Evolutionary conservation across 1,284 basidiomycete genomes (phyloP).

Genomic region (Pulchroboletus neoregius): DNA sequence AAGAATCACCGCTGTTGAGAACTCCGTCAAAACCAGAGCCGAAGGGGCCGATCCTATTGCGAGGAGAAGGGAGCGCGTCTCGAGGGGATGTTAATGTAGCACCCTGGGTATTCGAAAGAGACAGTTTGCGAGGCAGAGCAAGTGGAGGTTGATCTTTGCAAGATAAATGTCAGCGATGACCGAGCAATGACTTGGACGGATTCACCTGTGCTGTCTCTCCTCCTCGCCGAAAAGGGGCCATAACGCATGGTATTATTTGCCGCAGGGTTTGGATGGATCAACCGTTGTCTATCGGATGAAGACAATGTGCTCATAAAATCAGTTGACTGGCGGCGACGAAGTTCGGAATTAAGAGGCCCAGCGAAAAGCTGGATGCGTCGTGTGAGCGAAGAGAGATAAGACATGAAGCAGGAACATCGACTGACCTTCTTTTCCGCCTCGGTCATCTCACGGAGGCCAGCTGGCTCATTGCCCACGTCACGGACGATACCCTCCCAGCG

Average conservation of each 20-base stretch:
- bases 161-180: constrained; percentile 14
- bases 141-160: constrained; percentile 46
- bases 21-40: constrained; percentile 68
- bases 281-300: constrained; percentile 57
- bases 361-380: constrained; percentile 57
- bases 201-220: constrained; percentile 66
- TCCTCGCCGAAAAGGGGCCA: constrained; percentile 52
- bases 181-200: neutral
- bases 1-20: constrained; percentile 59
- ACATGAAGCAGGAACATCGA: constrained; percentile 13
- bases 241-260: constrained; percentile 61
- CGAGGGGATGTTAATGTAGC: constrained; percentile 51
- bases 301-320: constrained; percentile 60
- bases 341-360: constrained; percentile 72
- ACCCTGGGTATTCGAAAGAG: constrained; percentile 59
- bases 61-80: constrained; percentile 62
- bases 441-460: constrained; percentile 70
- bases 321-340: constrained; percentile 74
- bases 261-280: constrained; percentile 44
- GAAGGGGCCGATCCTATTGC: constrained; percentile 52
- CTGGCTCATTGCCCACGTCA: constrained; percentile 69
- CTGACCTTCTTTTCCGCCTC: constrained; percentile 87
- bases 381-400: constrained; percentile 24
- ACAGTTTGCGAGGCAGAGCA: constrained; percentile 59
- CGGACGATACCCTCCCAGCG: constrained; percentile 82